These are phyloP conservation scores for Epichloe brachyelytri DNA, from an alignment of 2,329 filamentous ascomycete species.

Conservation along the genomic window DNA sequence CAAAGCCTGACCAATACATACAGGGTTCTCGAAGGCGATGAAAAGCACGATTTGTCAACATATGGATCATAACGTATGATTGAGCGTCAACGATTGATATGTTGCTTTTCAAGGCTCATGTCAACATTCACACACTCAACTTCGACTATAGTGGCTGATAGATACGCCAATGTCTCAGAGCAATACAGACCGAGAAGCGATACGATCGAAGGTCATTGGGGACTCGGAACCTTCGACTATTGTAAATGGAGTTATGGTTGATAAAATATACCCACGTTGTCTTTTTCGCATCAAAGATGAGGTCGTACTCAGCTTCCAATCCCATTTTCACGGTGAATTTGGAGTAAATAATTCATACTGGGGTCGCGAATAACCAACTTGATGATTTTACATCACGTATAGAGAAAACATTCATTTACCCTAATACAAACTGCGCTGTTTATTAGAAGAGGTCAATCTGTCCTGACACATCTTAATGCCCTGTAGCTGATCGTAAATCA, in stretches of 20 bases:
- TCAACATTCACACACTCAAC: background rate
- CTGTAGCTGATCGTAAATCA: background rate
- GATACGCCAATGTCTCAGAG: background rate
- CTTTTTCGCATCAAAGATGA: background rate
- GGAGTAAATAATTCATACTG: background rate
- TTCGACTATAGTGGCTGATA: background rate
- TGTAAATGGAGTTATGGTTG: background rate
- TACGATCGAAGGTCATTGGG: background rate
- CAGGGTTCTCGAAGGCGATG: constrained; percentile 42
- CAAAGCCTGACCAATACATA: constrained; percentile 1
- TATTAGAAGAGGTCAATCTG: too few species aligned
- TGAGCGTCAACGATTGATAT: background rate
- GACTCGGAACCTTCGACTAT: background rate
- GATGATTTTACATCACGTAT: background rate
- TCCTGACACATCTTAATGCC: background rate
- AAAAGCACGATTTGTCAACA: constrained; percentile 37
- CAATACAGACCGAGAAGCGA: background rate
- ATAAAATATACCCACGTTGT: background rate
- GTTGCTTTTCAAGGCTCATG: background rate
- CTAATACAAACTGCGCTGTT: background rate
- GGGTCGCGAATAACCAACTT: background rate
- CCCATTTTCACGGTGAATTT: background rate
- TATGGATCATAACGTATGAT: constrained; percentile 18
- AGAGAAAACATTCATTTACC: background rate
- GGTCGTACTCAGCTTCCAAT: background rate